These are phyloP conservation scores for Talaromyces liani DNA, from an alignment of 495 filamentous ascomycete genomes.

Conservation along the genomic window DNA sequence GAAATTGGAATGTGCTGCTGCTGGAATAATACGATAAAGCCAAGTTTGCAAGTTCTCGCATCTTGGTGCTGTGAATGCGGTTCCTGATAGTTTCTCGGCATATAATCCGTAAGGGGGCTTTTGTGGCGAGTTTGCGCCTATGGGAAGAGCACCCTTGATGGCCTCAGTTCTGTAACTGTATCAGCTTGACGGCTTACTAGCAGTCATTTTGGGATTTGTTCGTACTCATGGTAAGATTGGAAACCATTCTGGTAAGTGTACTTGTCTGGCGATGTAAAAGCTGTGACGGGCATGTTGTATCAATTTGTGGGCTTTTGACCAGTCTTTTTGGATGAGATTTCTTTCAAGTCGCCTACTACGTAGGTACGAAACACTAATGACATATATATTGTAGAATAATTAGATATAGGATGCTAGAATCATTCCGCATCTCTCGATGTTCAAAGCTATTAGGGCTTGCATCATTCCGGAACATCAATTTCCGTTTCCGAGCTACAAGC, in stretches of 20 bases:
- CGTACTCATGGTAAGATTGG: conserved; percentile 52
- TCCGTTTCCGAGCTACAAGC: neutral
- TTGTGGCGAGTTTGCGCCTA: conserved; percentile 81
- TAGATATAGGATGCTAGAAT: neutral
- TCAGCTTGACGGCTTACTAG: neutral
- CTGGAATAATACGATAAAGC: conserved; percentile 85
- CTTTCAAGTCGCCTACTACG: neutral
- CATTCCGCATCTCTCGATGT: neutral
- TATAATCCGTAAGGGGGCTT: conserved; percentile 80
- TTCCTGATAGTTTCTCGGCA: conserved; percentile 88
- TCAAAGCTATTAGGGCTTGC: neutral
- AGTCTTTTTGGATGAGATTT: neutral
- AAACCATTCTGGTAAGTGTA: conserved; percentile 55
- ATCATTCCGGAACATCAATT: neutral
- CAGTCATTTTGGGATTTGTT: neutral
- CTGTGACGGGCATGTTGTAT: conserved; percentile 44
- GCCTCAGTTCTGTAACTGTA: conserved; percentile 29
- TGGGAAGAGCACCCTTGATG: conserved; percentile 50
- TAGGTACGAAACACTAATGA: neutral
- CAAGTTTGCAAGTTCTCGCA: conserved; percentile 86
- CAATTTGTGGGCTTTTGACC: neutral
- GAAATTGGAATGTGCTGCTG: conserved; percentile 74
- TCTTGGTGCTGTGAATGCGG: conserved; percentile 88
- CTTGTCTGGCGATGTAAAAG: conserved; percentile 45
- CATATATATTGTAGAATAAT: neutral